Evolutionary conservation across 2,329 filamentous ascomycete genomes (phyloP).

Genomic region (Phyllosticta capitalensis): DNA sequence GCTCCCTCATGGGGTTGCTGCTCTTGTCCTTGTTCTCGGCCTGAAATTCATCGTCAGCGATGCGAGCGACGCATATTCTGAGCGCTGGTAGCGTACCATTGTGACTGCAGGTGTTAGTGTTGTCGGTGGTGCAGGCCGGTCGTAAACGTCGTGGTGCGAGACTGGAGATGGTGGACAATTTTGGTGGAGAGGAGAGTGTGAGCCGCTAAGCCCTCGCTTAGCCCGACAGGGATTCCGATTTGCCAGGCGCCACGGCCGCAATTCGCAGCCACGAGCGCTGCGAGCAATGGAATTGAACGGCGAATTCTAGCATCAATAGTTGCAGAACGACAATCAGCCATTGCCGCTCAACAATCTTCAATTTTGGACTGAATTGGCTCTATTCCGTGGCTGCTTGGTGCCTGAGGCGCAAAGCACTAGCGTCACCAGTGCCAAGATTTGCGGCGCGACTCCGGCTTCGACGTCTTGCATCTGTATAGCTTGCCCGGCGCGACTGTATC

Average conservation of each 20-base stretch:
- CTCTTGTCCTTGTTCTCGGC: constrained; percentile 56
- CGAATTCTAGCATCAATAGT: background rate
- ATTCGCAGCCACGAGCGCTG: background rate
- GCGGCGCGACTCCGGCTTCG: constrained; percentile 2
- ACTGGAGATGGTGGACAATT: constrained; percentile 7
- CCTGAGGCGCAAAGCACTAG: constrained; percentile 4
- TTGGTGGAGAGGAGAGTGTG: constrained; percentile 11
- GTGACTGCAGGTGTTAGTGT: constrained; percentile 29
- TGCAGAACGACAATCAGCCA: too few relatives aligned
- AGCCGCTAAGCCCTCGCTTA: constrained; percentile 11
- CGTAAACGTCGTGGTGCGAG: constrained; percentile 15
- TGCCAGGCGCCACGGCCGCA: constrained; percentile 2
- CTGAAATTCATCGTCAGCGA: constrained; percentile 20
- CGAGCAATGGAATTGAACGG: background rate
- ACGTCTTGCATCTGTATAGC: constrained; percentile 8
- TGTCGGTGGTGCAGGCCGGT: constrained; percentile 19
- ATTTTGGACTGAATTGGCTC: background rate
- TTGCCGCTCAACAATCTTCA: too few relatives aligned
- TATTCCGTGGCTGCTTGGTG: background rate
- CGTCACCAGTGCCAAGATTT: constrained; percentile 6
- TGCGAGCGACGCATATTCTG: background rate
- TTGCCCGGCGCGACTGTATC: constrained; percentile 3
- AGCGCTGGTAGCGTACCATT: constrained; percentile 25
- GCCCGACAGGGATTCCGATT: constrained; percentile 7
- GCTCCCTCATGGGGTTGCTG: constrained; percentile 98